phyloP scores from a whole-genome alignment of 2,329 filamentous ascomycete genomes.

The Aspergillus quadricinctus region DNA sequence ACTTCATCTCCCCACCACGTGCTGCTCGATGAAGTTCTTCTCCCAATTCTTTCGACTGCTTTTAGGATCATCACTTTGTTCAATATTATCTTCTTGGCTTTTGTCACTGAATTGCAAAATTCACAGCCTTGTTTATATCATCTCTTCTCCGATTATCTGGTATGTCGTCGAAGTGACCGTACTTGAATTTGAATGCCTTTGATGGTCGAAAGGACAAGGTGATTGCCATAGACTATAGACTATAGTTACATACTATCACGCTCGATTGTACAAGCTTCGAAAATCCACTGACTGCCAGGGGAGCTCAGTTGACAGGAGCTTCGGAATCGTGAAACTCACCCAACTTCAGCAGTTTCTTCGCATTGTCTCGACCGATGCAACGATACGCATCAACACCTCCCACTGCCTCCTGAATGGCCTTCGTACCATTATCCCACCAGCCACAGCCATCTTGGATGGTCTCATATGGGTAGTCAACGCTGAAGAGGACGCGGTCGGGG shows the following conservation, averaged over 20 bases:
- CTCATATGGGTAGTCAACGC: constrained; percentile 28
- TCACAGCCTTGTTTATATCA: not conserved
- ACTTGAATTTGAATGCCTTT: not conserved
- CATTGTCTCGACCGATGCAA: constrained; percentile 39
- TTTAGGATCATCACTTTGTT: not conserved
- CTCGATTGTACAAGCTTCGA: not conserved
- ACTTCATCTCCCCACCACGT: no score
- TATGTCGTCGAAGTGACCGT: not conserved
- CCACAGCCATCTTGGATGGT: constrained; percentile 31
- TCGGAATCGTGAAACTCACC: constrained; percentile 11
- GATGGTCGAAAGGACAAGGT: not conserved
- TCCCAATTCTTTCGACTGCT: no score
- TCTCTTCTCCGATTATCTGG: not conserved
- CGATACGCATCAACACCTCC: constrained; percentile 26
- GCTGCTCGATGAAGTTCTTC: no score
- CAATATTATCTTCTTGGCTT: not conserved
- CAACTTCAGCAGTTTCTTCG: constrained; percentile 34
- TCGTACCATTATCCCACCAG: constrained; percentile 29
- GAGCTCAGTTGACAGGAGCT: not conserved
- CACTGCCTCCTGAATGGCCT: constrained; percentile 5
- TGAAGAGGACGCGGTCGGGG: constrained; percentile 28
- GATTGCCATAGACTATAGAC: no score
- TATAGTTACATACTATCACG: not conserved
- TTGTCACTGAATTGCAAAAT: not conserved
- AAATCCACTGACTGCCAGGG: not conserved